Evolutionary conservation across 129 eudicot species (phyloP), one percentile per base, ranked within the genome.

Genomic region (Erigeron canadensis): DNA sequence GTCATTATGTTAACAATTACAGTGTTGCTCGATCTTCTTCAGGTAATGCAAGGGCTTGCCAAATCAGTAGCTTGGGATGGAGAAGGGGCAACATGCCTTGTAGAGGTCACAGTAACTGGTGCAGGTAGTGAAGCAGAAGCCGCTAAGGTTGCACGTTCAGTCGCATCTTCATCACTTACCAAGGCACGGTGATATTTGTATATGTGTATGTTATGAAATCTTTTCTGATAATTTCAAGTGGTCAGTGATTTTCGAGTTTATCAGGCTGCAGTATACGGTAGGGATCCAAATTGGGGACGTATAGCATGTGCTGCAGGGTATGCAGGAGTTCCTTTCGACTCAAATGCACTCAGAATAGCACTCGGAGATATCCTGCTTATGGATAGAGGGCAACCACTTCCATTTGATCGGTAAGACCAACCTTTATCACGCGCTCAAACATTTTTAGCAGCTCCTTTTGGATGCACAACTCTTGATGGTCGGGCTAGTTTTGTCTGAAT

Each of bases 11-110:
- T 42, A 22, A 10, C 19, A 63, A 41, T 37, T 17, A 59, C 46
- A 42, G 15, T 65, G 46, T 63, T 41, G 10, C n/a, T 42, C 67
- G 39, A 68, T 57, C 41, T 21, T 53, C 60, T 2, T 70, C 87
- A 89, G 97, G 96, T 94, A 58, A 94, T 94, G 98, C 98, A 89
- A 83, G 96, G 97, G 76, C 98, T 94, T 74, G 98, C 98, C 56
- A 94, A 94, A 82, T 89, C 98, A 75, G 89, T 94, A 75, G 97
- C 98, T 50, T 94, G 89, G 96, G 98, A 94, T 79, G 98, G 98
- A 62, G 98, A 94, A 86, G 98, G 98, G 39, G 98, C 98, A 61
- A 94, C 98, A 46, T 94, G 98, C 78, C 84, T 89, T 72, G 84
- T 94, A 40, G 96, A 94, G 98, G 97, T 90, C 42, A 82, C 84